Evolutionary conservation across 441 rosid species (phyloP), one percentile per base, ranked within the genome.

Genomic region (Erodium trifolium): DNA sequence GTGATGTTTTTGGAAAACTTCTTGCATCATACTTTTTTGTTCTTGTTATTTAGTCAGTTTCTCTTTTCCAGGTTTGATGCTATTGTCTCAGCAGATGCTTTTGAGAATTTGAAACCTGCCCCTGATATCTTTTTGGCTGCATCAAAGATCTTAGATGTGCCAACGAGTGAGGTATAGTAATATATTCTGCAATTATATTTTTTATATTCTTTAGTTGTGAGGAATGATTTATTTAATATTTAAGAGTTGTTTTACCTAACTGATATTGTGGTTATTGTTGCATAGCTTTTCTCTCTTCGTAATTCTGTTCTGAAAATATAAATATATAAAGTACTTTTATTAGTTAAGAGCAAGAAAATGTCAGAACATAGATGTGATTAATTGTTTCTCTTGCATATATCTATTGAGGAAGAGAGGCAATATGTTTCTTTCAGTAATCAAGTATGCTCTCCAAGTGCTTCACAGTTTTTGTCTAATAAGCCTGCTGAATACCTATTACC

Each of bases 61-160:
- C 69, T 60, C 75, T 67, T 68, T 76, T 65, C 72, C 87, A 94
- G 98, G 97, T 94, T 94, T 27, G 93, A 94, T 81, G 97, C 98
- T 69, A 85, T 94, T 72, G 96, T 94, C 74, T 92, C 98, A 74
- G 97, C 98, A 69, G 98, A 94, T 79, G 94, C 92, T 68, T 94
- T 94, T 84, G 97, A 91, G 84, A 92, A 92, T 80, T 76, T 94
- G 80, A 92, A 94, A 81, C 97, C 97, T 73, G 87, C 97, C 80
- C 98, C 99, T 35, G 97, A 94, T 84, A 92, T 90, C 77, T 94
- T 94, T 85, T 83, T 94, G 81, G 77, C 98, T 69, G 99, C 99
- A 74, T 86, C 98, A 77, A 90, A 80, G 81, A 86, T 88, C 74
- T 85, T 94, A 78, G 75, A 82, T 76, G 97, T 90, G 72, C 88